Percentiles rank a stretch among this genome's conserved stretches.
Conservation (phyloP, 2,329 filamentous ascomycete genomes). For the Grosmannia serpens region DNA sequence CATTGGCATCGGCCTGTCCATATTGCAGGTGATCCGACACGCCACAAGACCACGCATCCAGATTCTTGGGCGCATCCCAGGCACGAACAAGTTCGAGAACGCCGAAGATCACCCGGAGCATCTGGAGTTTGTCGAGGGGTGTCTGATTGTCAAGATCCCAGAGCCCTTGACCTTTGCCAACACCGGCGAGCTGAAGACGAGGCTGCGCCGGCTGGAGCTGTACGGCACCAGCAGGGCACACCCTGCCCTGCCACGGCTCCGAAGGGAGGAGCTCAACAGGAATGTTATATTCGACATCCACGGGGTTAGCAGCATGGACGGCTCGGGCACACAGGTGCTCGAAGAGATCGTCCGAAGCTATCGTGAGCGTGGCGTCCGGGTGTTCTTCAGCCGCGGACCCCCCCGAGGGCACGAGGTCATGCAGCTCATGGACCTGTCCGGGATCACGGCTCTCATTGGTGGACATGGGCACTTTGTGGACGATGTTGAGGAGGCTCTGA, state of each 20-base stretch:
- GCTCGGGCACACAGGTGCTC: constrained; percentile 83
- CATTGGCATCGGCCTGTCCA: constrained; percentile 80
- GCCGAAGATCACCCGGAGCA: constrained; percentile 61
- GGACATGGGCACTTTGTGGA: constrained; percentile 68
- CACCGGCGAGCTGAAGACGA: constrained; percentile 79
- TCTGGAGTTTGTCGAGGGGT: constrained; percentile 84
- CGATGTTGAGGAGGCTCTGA: constrained; percentile 74
- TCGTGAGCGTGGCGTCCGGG: constrained; percentile 60
- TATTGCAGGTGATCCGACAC: constrained; percentile 82
- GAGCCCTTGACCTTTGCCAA: constrained; percentile 96
- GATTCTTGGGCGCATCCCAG: constrained; percentile 81
- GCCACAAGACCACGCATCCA: constrained; percentile 88
- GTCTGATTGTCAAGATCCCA: constrained; percentile 92
- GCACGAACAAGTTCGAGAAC: constrained; percentile 75
- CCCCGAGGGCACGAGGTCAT: constrained; percentile 47
- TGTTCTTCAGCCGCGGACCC: constrained; percentile 59
- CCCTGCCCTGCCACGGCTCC: constrained; percentile 71
- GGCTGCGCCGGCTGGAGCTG: constrained; percentile 71
- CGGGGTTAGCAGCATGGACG: constrained; percentile 90
- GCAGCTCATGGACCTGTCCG: constrained; percentile 61
- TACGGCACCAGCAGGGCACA: constrained; percentile 82
- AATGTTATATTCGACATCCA: constrained; percentile 97
- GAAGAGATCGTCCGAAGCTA: constrained; percentile 80
- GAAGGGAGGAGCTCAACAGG: constrained; percentile 68
- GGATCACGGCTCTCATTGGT: constrained; percentile 75